These are phyloP conservation scores for Glycine latifolia DNA, from an alignment of 306 rosid genomes.

Conservation along the genomic window DNA sequence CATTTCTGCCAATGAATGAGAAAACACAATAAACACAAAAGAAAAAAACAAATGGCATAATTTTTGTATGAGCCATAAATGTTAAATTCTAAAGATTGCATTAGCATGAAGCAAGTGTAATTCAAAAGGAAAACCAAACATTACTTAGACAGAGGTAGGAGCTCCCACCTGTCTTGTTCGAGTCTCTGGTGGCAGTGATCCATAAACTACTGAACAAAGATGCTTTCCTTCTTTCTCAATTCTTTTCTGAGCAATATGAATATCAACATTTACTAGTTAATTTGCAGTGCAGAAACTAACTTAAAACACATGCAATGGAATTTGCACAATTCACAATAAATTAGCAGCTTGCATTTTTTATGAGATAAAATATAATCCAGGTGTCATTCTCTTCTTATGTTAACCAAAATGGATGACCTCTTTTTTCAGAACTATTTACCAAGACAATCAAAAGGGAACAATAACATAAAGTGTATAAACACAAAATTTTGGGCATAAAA, in stretches of 20 bases:
- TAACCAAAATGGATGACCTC: conserved; percentile 17
- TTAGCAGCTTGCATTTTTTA: conserved; percentile 15
- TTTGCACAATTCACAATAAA: conserved; percentile 34
- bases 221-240: conserved; percentile 74
- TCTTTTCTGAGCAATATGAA: conserved; percentile 64
- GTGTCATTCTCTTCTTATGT: conserved; percentile 31
- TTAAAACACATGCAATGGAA: conserved; percentile 14
- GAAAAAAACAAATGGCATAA: conserved; percentile 32
- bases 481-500: not conserved
- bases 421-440: not conserved
- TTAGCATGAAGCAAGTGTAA: conserved; percentile 31
- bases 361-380: conserved; percentile 9
- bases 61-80: not conserved
- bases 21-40: conserved; percentile 24
- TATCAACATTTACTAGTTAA: conserved; percentile 43
- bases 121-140: conserved; percentile 35
- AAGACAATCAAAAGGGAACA: conserved; percentile 1
- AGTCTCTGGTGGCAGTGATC: conserved; percentile 96
- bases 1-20: conserved; percentile 21
- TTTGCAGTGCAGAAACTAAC: conserved; percentile 25
- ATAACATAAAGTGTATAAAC: conserved; percentile 4
- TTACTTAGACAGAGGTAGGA: conserved; percentile 42
- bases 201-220: conserved; percentile 97
- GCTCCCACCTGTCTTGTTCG: conserved; percentile 90
- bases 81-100: conserved; percentile 25